Percentiles rank a stretch among this genome's conserved stretches.
These are phyloP conservation scores for Gnomoniopsis sp. DNA, from an alignment of 2,329 filamentous ascomycete species.

Conservation along the genomic window DNA sequence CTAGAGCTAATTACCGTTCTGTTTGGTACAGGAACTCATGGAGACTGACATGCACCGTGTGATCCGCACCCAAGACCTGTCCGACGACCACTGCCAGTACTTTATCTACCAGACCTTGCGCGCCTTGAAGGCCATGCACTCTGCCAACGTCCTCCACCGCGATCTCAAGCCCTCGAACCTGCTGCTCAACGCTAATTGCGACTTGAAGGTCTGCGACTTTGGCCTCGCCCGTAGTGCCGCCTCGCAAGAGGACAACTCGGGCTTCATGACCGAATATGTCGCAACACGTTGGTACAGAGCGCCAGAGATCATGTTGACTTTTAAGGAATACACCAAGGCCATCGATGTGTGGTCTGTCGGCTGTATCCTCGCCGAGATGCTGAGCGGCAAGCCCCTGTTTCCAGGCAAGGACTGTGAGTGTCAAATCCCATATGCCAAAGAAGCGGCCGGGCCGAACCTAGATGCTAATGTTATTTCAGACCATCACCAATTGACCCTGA, in stretches of 20 bases:
- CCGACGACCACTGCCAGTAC: constrained; percentile 99
- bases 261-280: constrained; percentile 99
- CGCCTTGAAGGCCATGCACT: constrained; percentile 98
- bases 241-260: constrained; percentile 98
- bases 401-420: constrained; percentile 94
- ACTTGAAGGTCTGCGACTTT: constrained; percentile 98
- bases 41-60: constrained; percentile 99
- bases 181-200: constrained; percentile 96
- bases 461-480: constrained; percentile 49
- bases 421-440: neutral
- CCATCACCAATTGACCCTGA: constrained; percentile 95
- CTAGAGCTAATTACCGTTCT: neutral
- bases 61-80: constrained; percentile 96
- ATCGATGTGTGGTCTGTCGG: constrained; percentile 99
- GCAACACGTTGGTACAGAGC: constrained; percentile 98
- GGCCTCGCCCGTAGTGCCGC: constrained; percentile 92
- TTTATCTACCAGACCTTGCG: constrained; percentile 99
- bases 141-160: constrained; percentile 93
- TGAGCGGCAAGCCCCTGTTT: constrained; percentile 96
- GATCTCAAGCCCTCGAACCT: constrained; percentile 97
- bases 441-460: neutral
- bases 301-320: constrained; percentile 99
- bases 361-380: constrained; percentile 97
- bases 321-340: constrained; percentile 99
- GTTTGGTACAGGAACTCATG: constrained; percentile 77